Conservation (phyloP, 768 basidiomycete genomes). For the Exsudoporus frostii region DNA sequence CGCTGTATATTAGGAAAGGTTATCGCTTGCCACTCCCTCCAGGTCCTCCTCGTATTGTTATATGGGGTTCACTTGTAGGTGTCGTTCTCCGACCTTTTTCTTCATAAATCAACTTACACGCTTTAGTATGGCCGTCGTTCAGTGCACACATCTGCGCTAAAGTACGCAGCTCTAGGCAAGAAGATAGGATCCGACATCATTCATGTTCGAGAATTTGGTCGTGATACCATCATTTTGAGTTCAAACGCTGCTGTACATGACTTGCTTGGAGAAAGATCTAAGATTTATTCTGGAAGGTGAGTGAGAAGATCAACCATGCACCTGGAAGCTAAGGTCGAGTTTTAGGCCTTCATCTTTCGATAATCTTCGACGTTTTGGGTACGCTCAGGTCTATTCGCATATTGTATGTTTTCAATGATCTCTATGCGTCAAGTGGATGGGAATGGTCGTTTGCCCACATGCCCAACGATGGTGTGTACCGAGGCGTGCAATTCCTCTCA, state of each 20-base stretch:
- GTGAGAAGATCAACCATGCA: not conserved
- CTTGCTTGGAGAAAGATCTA: conserved; percentile 2
- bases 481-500: not conserved
- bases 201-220: conserved; percentile 2
- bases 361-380: conserved; percentile 5
- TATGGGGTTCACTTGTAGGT: conserved; percentile 5
- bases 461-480: conserved; percentile 3
- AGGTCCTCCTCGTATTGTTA: not conserved
- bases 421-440: not conserved
- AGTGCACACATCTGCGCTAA: conserved; percentile 9
- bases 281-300: conserved; percentile 6
- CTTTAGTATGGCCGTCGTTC: conserved; percentile 13
- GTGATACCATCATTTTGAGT: conserved; percentile 1
- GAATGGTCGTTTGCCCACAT: conserved; percentile 7
- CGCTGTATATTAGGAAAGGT: not conserved
- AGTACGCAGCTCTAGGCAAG: conserved; percentile 2
- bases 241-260: conserved; percentile 1
- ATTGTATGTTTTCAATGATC: not conserved
- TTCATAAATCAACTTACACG: not conserved
- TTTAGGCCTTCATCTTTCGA: not conserved
- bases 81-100: not conserved
- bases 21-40: not conserved
- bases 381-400: not conserved
- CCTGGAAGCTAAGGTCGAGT: not conserved
- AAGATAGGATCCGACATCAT: conserved; percentile 2